Base-by-base conservation (phyloP, 441 rosid genomes). In the Kokia cookei region DNA sequence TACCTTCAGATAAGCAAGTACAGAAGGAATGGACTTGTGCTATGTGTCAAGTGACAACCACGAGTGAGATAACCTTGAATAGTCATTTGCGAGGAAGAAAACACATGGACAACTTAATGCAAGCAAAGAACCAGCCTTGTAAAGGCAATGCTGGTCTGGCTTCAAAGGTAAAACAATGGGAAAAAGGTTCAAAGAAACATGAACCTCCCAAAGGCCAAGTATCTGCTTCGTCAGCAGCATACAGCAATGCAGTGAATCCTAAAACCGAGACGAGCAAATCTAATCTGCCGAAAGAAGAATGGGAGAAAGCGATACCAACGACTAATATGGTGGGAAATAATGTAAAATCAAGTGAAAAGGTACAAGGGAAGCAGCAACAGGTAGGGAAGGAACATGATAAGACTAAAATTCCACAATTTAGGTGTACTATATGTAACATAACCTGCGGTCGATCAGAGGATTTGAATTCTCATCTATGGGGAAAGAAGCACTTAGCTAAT, bases 21-120 rank as follows among this genome's bases (percentile, higher is more conserved):
- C 76, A 58, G 63, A 73, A 65, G 29, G 75, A 69, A 43, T 77
- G 82, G 81, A 63, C 81, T 2, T 83, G 84, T 63, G 74, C 79
- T 24, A 5, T 65, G 71, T 78, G 81, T 76, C 82, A 72, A 45
- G 70, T 76, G 19, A 81, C 45, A 42, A 50, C 67, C 15, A 7
- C 50, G 15, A 35, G 82, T 60, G 81, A 80, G 80, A 24, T 3
- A 61, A 35, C 9, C 35, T 71, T 76, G 75, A 65, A 64, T n/a
- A 53, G 8, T 48, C 85, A 82, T 65, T 72, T 82, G 37, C 51
- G 13, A 71, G 85, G 83, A 45, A 77, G 26, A 19, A 58, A 67
- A 40, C 83, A 82, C 55, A 50, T 11, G 51, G 43, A 26, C 7
- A 68, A 26, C 59, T 48, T 82, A 68, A 75, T 69, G 73, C 75